Evolutionary conservation across 148 eudicot genomes (phyloP).

Genomic region (Heliamphora exappendiculata): DNA sequence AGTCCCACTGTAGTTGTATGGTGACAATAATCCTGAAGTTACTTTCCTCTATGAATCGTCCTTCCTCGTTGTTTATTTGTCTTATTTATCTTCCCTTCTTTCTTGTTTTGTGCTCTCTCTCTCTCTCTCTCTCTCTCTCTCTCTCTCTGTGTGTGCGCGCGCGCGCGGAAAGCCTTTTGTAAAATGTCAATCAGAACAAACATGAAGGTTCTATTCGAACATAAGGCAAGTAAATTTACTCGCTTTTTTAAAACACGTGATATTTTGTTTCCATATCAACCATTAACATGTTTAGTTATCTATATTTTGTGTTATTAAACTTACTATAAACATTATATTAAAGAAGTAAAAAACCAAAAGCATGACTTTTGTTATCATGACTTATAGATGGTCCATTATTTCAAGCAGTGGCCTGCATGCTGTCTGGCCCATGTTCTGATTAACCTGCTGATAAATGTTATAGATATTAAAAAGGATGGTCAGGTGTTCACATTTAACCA

Average conservation of each 20-base stretch:
- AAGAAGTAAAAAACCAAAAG: not conserved
- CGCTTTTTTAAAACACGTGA: no score
- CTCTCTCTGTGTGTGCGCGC: no score
- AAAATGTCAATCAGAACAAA: no score
- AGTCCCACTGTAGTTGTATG: not conserved
- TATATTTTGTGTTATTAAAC: no score
- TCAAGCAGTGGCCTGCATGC: slow-evolving; percentile 3
- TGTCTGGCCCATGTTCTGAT: not conserved
- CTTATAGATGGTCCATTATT: not conserved
- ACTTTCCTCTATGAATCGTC: not conserved
- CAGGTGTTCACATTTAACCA: not conserved
- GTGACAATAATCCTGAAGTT: not conserved
- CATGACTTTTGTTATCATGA: not conserved
- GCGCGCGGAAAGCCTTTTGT: no score
- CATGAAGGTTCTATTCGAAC: not conserved
- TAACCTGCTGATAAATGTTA: not conserved
- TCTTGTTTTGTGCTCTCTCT: no score
- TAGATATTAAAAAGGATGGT: not conserved
- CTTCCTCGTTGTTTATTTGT: not conserved
- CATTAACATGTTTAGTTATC: not conserved
- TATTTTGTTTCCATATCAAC: not conserved
- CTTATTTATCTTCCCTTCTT: not conserved
- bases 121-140: not conserved
- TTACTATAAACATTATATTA: not conserved
- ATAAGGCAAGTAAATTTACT: no score